Evolutionary conservation across 306 rosid species (phyloP).

Genomic region (cucumber (Cucumis sativus)): DNA sequence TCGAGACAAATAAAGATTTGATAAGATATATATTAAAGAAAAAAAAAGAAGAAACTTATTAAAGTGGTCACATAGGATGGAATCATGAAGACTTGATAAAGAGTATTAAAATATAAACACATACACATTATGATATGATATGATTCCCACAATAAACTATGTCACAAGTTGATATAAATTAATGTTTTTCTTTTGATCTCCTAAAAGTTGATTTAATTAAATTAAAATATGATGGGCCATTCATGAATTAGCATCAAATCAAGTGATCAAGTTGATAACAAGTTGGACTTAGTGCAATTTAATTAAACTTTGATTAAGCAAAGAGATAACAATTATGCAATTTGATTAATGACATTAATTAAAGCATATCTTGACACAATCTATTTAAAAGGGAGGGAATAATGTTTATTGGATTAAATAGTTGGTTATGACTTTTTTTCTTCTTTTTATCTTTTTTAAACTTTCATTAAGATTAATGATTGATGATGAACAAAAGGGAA

Average conservation of each 20-base stretch:
- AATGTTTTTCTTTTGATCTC: not conserved
- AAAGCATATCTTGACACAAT: not conserved
- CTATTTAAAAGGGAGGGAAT: not conserved
- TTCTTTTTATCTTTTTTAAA: too few species aligned
- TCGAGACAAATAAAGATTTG: not conserved
- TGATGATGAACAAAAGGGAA: not conserved
- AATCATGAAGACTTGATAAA: not conserved
- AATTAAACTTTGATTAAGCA: not conserved
- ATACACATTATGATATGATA: not conserved
- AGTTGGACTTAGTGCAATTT: not conserved
- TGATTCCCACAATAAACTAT: not conserved
- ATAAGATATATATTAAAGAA: not conserved
- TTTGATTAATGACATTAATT: not conserved
- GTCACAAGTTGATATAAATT: not conserved
- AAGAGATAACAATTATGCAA: not conserved
- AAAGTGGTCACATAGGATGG: constrained; percentile 5
- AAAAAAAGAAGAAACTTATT: not conserved
- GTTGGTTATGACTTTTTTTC: not conserved
- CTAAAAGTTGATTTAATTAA: not conserved
- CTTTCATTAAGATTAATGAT: not conserved
- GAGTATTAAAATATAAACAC: not conserved
- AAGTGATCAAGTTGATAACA: constrained; percentile 1
- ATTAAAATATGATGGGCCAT: not conserved
- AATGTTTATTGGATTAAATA: not conserved
- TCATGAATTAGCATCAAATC: not conserved